These are phyloP conservation scores for Parasarocladium wereldwijsianum DNA, from an alignment of 2,329 filamentous ascomycete genomes.

Conservation along the genomic window DNA sequence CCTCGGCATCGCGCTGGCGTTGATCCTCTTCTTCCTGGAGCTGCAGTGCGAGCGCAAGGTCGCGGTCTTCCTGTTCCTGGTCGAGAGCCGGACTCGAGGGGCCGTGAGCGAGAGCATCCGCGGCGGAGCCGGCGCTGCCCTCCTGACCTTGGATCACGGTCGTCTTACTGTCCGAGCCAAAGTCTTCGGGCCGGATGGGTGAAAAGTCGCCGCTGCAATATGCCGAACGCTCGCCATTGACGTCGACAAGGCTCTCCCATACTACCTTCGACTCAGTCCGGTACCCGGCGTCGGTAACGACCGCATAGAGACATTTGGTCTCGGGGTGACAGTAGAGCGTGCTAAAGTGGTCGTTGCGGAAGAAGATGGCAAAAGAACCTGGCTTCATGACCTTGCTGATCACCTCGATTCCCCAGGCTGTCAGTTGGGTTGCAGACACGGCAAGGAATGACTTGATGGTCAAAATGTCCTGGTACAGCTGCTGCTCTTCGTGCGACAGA, in stretches of 20 bases:
- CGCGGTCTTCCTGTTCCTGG: slow-evolving; percentile 65
- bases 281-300: slow-evolving; percentile 91
- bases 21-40: slow-evolving; percentile 91
- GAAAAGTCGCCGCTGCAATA: slow-evolving; percentile 87
- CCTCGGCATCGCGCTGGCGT: slow-evolving; percentile 50
- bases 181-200: slow-evolving; percentile 46
- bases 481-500: slow-evolving; percentile 59
- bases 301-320: slow-evolving; percentile 58
- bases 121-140: too few species aligned
- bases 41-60: slow-evolving; percentile 77
- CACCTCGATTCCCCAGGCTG: slow-evolving; percentile 62
- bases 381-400: slow-evolving; percentile 57
- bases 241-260: slow-evolving; percentile 86
- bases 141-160: too few species aligned
- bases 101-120: too few species aligned
- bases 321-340: slow-evolving; percentile 82
- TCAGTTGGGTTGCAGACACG: slow-evolving; percentile 74
- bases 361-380: slow-evolving; percentile 77
- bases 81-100: too few species aligned
- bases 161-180: neutral
- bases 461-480: slow-evolving; percentile 67
- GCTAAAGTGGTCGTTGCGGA: slow-evolving; percentile 94
- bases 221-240: slow-evolving; percentile 68
- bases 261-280: slow-evolving; percentile 79
- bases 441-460: slow-evolving; percentile 73